Base-by-base conservation (phyloP, 148 eudicot species). In the Silene uniflora region DNA sequence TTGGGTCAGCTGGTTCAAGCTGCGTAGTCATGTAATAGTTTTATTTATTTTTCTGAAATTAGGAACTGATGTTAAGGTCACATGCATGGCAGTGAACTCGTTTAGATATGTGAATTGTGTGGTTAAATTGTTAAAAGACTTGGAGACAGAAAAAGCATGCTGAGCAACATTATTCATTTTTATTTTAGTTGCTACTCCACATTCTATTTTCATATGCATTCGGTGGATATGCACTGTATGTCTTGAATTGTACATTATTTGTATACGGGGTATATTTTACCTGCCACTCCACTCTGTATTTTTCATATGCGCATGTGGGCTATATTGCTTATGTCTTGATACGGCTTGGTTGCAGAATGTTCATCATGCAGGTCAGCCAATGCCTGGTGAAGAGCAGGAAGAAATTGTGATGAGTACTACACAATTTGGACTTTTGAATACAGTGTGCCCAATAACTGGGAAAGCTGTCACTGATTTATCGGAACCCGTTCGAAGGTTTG, bases 321-420 rank as follows among this genome's bases (percentile, higher is more conserved):
- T 39, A n/a, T 32, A 55, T 19, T 13, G 52, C 14, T 65, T 77
- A 32, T 67, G 39, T 14, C 22, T 27, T 64, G 19, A 24, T 72
- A 72, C 22, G 76, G 35, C 52, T 42, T 78, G 55, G 82, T 70
- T 82, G 81, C 81, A 92, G 98, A 85, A 88, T 77, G 98, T 91
- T 83, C 93, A 91, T 84, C 96, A 94, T 84, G 81, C 82, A 10
- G 98, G 98, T 61, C 91, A 91, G 85, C 92, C 91, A 27, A 88
- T 94, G 97, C 97, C 98, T 25, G 97, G 97, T 62, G 98, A 94
- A 71, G 98, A 94, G 82, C 87, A 91, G 82, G 98, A 90, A 77
- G 98, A 91, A 75, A 81, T 94, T 55, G 86, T 94, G 79, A 86
- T 94, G 92, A 91, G 93, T 24, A 87, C 91, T 80, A 91, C 97